These are phyloP conservation scores for Acaromyces ingoldii DNA, from an alignment of 1,284 basidiomycete genomes.

Conservation along the genomic window DNA sequence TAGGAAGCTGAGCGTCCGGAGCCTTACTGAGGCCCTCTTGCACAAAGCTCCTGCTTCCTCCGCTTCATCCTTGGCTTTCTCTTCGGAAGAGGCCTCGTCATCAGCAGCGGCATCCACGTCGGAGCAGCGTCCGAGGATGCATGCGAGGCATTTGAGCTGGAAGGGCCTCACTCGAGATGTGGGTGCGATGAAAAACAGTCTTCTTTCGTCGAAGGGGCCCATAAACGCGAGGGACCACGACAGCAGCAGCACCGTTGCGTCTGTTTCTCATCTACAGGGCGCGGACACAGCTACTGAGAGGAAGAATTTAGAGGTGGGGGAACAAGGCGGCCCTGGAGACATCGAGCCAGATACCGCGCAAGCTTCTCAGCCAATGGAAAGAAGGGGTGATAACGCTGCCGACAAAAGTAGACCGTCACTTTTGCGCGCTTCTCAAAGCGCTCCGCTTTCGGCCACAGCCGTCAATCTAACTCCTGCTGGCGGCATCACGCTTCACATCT, in stretches of 20 bases:
- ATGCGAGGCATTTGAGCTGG: neutral
- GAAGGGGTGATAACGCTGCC: neutral
- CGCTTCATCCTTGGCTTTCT: neutral
- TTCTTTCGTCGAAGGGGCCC: neutral
- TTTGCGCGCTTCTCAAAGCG: constrained; percentile 2
- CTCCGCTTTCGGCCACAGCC: neutral
- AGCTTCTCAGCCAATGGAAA: neutral
- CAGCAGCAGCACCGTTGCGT: neutral
- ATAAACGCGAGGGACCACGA: neutral
- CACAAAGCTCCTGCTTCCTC: neutral
- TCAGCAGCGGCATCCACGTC: neutral
- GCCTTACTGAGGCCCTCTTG: constrained; percentile 1
- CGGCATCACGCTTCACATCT: neutral
- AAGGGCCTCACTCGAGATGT: neutral
- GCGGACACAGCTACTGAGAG: too few relatives aligned
- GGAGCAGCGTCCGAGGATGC: neutral
- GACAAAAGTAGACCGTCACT: neutral
- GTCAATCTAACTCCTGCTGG: constrained; percentile 3
- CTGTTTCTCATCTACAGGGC: too few relatives aligned
- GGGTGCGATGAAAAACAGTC: neutral
- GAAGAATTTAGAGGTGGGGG: neutral
- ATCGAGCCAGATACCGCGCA: neutral
- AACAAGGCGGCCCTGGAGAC: neutral
- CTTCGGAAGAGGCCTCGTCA: neutral
- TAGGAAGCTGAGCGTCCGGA: neutral